Evolutionary conservation across 768 basidiomycete species (phyloP).

Genomic region (Boletellus ananiceps): DNA sequence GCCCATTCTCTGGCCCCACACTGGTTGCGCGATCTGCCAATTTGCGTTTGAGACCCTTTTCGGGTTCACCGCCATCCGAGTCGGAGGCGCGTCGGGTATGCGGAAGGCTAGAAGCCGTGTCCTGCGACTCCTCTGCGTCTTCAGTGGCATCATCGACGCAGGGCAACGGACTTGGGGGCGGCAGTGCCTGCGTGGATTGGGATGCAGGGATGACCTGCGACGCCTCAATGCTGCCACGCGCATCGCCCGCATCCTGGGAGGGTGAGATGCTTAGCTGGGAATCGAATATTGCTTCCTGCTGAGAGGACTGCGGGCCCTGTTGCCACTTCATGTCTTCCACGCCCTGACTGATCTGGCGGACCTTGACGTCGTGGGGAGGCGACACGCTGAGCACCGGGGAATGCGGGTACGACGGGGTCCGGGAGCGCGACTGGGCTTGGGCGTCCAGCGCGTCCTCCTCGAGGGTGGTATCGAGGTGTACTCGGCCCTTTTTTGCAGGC

Average conservation of each 20-base stretch:
- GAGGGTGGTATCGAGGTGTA: slow-evolving; percentile 54
- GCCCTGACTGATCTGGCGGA: slow-evolving; percentile 73
- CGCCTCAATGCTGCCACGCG: slow-evolving; percentile 7
- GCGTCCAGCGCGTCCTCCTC: slow-evolving; percentile 52
- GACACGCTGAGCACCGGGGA: slow-evolving; percentile 43
- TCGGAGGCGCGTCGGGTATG: slow-evolving; percentile 33
- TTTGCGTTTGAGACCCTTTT: slow-evolving; percentile 69
- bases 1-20: slow-evolving; percentile 42
- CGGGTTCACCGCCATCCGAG: slow-evolving; percentile 44
- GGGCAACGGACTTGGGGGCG: slow-evolving; percentile 14
- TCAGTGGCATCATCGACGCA: slow-evolving; percentile 21
- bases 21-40: slow-evolving; percentile 64
- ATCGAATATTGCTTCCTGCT: slow-evolving; percentile 9
- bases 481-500: slow-evolving; percentile 74
- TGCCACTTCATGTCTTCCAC: slow-evolving; percentile 77
- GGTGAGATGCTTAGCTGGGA: slow-evolving; percentile 6
- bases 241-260: slow-evolving; percentile 6
- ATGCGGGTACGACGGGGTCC: slow-evolving; percentile 28
- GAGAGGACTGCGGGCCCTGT: slow-evolving; percentile 29
- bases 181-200: slow-evolving; percentile 3
- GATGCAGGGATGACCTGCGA: slow-evolving; percentile 14
- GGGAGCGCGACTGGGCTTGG: slow-evolving; percentile 38
- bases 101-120: slow-evolving; percentile 22
- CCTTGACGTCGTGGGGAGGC: slow-evolving; percentile 75
- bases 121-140: slow-evolving; percentile 31